Evolutionary conservation across 2,329 filamentous ascomycete species (phyloP), one percentile per base, ranked within the genome.

Genomic region (Pseudogymnoascus sp.): DNA sequence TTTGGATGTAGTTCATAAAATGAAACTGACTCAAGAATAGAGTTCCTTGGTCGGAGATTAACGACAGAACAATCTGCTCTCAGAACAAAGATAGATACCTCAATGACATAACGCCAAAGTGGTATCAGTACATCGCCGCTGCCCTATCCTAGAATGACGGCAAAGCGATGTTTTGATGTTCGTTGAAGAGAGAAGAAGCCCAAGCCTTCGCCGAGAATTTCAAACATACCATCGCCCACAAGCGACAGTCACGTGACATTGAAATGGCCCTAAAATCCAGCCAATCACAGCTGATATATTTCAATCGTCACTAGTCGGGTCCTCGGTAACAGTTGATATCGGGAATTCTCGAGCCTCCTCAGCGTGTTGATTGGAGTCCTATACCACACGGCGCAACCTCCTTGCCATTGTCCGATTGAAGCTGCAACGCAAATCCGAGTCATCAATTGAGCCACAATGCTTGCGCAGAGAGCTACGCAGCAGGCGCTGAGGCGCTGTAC

Each of bases 391-490:
- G n/a, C 57, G 18, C n/a, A 62, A 16, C 25, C 50, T 38, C 60
- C 57, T 57, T 61, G 20, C 60, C 33, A 35, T 59, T 57, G 36
- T 28, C 57, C 59, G 18, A 35, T 25, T 16, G 41, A 37, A 38
- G 33, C 61, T 59, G 37, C 37, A 41, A 37, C 41, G 39, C 41
- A 47, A 62, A 38, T 20, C 14, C 38, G 39, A 43, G 25, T 28
- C 61, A 50, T 65, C 61, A 59, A 63, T 57, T 38, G 38, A 66
- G 33, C 63, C 66, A 76, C 28, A 39, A 78, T 78, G 77, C 70
- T 78, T 68, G 72, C 76, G 63, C 75, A 77, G 66, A 74, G 74
- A 70, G 68, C 71, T 63, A 70, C 72, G 58, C 76, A 77, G 69
- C 75, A 76, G 66, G 74, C 75, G 68, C 72, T 78, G 70, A 73